Conservation (phyloP, 2,329 filamentous ascomycete genomes). For the Venturia effusa region DNA sequence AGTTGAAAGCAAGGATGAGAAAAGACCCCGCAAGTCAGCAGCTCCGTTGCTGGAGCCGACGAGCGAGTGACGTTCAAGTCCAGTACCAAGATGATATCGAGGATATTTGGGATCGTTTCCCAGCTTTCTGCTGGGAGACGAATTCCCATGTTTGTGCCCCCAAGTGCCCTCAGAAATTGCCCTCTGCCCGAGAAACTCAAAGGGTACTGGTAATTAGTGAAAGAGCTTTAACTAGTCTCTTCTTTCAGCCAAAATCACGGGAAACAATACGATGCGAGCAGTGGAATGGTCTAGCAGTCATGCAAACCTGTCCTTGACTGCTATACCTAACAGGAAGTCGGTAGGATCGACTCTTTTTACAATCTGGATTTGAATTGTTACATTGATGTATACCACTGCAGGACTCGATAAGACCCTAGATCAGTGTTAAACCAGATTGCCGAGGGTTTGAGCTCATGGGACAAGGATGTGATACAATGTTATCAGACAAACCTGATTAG, state of each 20-base stretch:
- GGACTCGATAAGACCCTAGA: conserved; percentile 4
- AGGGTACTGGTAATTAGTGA: not conserved
- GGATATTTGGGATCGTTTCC: not conserved
- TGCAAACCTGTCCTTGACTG: not conserved
- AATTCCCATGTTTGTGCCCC: not conserved
- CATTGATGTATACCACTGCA: not conserved
- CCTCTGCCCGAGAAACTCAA: not conserved
- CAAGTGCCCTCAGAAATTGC: not conserved
- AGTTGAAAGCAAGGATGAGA: conserved; percentile 9
- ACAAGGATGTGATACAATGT: not conserved
- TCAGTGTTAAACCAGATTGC: not conserved
- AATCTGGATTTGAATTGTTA: not conserved
- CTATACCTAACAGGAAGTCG: not conserved
- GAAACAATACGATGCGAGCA: not conserved
- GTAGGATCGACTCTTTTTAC: not conserved
- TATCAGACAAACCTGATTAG: not conserved
- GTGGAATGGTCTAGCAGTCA: not conserved
- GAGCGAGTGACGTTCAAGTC: not conserved
- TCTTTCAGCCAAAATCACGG: not conserved
- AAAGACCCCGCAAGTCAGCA: conserved; percentile 1
- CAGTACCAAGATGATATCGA: not conserved
- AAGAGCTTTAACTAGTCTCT: not conserved
- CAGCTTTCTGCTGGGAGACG: no score
- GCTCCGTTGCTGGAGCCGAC: not conserved
- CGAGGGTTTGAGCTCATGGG: not conserved